Base-by-base conservation (phyloP, 768 basidiomycete species). In the Xanthoconium stramineum region DNA sequence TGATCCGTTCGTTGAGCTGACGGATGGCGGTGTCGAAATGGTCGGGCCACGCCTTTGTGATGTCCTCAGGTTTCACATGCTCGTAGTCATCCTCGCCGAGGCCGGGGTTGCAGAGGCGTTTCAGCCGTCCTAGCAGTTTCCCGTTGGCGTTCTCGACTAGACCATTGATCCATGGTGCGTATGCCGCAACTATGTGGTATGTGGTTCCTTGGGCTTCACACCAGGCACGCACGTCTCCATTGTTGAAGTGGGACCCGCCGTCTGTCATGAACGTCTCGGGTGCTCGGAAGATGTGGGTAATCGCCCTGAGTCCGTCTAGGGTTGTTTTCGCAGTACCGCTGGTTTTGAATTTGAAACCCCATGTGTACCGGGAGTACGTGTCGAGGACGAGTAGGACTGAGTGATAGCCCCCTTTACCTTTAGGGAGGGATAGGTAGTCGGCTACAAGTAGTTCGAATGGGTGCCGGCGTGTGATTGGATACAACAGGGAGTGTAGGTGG, bases 161-260 rank as follows among this genome's bases (percentile, higher is more conserved):
- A 0, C 75, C 71, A 49, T 76, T 77, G 14, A 76, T 58, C 77
- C 76, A 78, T 8, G 75, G 76, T 11, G 74, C 64, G 48, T 78
- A 78, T 2, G 72, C 71, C 12, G 74, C 40, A 0, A 63, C 55
- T 0, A 70, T 57, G 12, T 69, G 58, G 5, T 62, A 54, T 30
- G 64, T 48, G 1, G 63, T 63, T 0, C 64, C 59, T 12, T 58
- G 33, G 9, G 33, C 19, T 3, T 57, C 53, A 51, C 75, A 80
- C 47, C 62, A 59, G 2, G 52, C 63, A 0, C 37, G 3, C 0
- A 79, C 68, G 7, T 72, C 71, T 5, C 62, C 29, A 57, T 71
- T 73, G 29, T 73, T 62, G 55, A 78, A 78, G 50, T 77, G 71
- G 2, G 55, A 43, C 0, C 76, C 73, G 0, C 75, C 69, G 33